Evolutionary conservation across 495 filamentous ascomycete species (phyloP).

Genomic region (Thermothielavioides terrestris): DNA sequence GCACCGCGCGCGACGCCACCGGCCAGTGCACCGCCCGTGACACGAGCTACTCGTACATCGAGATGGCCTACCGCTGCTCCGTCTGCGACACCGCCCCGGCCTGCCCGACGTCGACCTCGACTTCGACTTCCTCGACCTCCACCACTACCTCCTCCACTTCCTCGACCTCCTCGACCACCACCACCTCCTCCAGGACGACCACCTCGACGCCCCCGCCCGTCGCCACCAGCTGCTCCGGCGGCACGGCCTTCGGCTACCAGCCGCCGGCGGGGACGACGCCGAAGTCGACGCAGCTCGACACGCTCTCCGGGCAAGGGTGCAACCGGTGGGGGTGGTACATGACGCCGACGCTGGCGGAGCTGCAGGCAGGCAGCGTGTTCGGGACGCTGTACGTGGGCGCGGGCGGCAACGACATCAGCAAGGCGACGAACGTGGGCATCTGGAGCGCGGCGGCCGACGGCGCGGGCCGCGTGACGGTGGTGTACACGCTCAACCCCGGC

Average conservation of each 20-base stretch:
- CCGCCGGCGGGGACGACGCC: background rate
- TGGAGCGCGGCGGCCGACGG: constrained; percentile 12
- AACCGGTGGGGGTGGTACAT: constrained; percentile 23
- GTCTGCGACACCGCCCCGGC: constrained; percentile 1
- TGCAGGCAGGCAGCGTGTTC: constrained; percentile 14
- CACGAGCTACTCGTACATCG: background rate
- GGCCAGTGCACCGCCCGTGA: constrained; percentile 6
- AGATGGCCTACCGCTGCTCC: constrained; percentile 7
- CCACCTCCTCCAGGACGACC: background rate
- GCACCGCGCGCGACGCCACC: background rate
- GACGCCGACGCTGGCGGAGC: constrained; percentile 12
- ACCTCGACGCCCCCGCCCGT: background rate
- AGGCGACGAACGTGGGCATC: constrained; percentile 17
- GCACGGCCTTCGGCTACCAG: constrained; percentile 19
- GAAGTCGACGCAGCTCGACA: constrained; percentile 10
- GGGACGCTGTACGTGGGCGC: constrained; percentile 22
- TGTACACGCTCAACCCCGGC: constrained; percentile 10
- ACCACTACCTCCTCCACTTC: background rate
- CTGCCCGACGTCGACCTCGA: background rate
- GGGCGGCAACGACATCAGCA: constrained; percentile 23
- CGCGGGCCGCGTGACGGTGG: constrained; percentile 13
- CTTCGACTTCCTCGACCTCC: background rate
- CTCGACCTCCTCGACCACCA: background rate
- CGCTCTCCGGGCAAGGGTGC: constrained; percentile 14
- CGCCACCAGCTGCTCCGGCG: constrained; percentile 8